phyloP scores from a whole-genome alignment of 441 rosid genomes.

The Erodium trifolium region DNA sequence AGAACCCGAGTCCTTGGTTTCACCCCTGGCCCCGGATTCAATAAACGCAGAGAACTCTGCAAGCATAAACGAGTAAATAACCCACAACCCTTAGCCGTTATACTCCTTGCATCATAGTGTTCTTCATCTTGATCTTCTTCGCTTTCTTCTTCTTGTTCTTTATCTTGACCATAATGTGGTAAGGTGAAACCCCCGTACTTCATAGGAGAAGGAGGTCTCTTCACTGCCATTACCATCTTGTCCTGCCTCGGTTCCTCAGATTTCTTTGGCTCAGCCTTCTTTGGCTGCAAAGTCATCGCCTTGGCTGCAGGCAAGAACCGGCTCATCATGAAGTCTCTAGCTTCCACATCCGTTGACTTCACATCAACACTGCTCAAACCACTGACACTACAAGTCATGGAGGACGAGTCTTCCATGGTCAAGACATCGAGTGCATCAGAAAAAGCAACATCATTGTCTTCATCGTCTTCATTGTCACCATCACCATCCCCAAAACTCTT shows the following conservation, averaged over 20 bases:
- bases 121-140: constrained; percentile 27
- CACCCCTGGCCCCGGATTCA: constrained; percentile 54
- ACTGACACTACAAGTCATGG: constrained; percentile 58
- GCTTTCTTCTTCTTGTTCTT: constrained; percentile 35
- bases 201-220: constrained; percentile 26
- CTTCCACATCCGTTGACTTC: constrained; percentile 40
- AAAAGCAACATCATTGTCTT: constrained; percentile 33
- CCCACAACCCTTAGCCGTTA: constrained; percentile 64
- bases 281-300: constrained; percentile 71
- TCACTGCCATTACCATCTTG: constrained; percentile 28
- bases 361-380: constrained; percentile 45
- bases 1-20: constrained; percentile 38
- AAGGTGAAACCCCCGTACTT: constrained; percentile 19
- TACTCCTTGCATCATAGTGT: constrained; percentile 26
- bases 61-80: constrained; percentile 62
- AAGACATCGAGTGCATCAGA: constrained; percentile 58
- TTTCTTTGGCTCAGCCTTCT: constrained; percentile 56
- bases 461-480: constrained; percentile 26
- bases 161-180: constrained; percentile 28
- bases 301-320: constrained; percentile 97
- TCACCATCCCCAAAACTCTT: constrained; percentile 20
- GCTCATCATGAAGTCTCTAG: constrained; percentile 76
- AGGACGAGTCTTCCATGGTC: constrained; percentile 42
- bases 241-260: constrained; percentile 39
- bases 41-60: constrained; percentile 48